phyloP scores from a whole-genome alignment of 2,329 filamentous ascomycete genomes.

The Alternaria rosae region DNA sequence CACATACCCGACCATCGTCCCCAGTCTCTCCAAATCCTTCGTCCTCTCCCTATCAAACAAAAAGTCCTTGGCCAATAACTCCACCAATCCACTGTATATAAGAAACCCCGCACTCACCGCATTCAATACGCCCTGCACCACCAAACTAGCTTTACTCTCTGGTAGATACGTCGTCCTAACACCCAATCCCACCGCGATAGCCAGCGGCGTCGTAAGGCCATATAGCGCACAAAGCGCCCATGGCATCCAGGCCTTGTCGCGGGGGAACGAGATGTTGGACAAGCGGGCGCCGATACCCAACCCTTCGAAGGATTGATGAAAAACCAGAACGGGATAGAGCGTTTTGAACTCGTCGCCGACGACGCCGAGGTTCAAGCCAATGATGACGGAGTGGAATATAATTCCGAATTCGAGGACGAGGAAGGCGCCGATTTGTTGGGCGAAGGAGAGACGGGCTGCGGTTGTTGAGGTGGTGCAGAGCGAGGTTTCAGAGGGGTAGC shows the following conservation, averaged over 20 bases:
- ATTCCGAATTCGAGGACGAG: conserved; percentile 11
- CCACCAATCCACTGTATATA: conserved; percentile 6
- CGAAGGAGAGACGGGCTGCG: not conserved
- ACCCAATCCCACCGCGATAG: conserved; percentile 3
- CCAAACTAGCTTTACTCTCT: conserved; percentile 2
- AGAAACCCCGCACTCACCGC: conserved; percentile 9
- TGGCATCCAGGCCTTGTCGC: conserved; percentile 1
- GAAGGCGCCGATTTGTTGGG: conserved; percentile 5
- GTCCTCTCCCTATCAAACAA: conserved; percentile 8
- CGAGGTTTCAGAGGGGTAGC: not conserved
- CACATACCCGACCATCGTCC: conserved; percentile 1
- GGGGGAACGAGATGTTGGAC: not conserved
- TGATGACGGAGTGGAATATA: conserved; percentile 9
- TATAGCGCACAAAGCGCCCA: conserved; percentile 7
- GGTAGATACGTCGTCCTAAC: conserved; percentile 3
- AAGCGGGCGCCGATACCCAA: conserved; percentile 5
- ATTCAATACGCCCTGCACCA: conserved; percentile 7
- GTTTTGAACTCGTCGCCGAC: conserved; percentile 5
- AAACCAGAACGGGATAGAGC: conserved; percentile 1
- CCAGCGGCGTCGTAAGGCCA: conserved; percentile 1
- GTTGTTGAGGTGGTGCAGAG: not conserved
- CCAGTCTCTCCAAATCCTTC: not conserved
- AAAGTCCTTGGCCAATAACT: conserved; percentile 10
- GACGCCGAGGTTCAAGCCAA: conserved; percentile 9
- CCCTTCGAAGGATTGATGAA: conserved; percentile 11